Percentiles rank a stretch among this genome's conserved stretches.
Evolutionary conservation across 768 basidiomycete genomes (phyloP).

Genomic region (Amanita jacksonii): DNA sequence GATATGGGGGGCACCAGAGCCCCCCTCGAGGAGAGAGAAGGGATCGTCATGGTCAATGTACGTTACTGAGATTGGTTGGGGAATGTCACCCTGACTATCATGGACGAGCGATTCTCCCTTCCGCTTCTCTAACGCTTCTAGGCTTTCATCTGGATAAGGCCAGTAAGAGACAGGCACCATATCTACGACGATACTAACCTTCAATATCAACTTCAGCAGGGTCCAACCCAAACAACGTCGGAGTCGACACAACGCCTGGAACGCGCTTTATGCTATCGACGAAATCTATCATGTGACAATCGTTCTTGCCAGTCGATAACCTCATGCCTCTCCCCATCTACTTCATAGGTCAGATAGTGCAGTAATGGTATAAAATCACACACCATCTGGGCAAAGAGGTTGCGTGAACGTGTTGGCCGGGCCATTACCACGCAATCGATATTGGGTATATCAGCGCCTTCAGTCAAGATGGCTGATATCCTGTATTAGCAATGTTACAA

Average conservation of each 20-base stretch:
- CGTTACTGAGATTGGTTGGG: slow-evolving; percentile 52
- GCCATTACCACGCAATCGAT: slow-evolving; percentile 88
- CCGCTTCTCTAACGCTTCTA: slow-evolving; percentile 37
- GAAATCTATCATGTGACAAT: slow-evolving; percentile 89
- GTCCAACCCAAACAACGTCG: slow-evolving; percentile 80
- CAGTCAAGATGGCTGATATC: slow-evolving; percentile 70
- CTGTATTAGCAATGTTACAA: background rate
- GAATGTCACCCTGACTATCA: slow-evolving; percentile 27
- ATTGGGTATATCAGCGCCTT: slow-evolving; percentile 91
- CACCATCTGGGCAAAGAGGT: slow-evolving; percentile 91
- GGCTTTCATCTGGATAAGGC: slow-evolving; percentile 37
- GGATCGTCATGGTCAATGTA: slow-evolving; percentile 75
- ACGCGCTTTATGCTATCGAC: slow-evolving; percentile 68
- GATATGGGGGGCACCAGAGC: slow-evolving; percentile 47
- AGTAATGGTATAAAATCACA: slow-evolving; percentile 10
- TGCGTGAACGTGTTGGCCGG: slow-evolving; percentile 81
- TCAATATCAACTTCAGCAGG: slow-evolving; percentile 55
- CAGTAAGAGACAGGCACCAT: background rate
- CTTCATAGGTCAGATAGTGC: background rate
- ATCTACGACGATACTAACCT: slow-evolving; percentile 27
- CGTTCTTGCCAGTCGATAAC: slow-evolving; percentile 72
- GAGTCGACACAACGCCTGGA: slow-evolving; percentile 63
- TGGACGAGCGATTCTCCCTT: slow-evolving; percentile 17
- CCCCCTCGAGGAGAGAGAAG: slow-evolving; percentile 43
- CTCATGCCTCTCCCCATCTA: slow-evolving; percentile 92